Evolutionary conservation across 805 yeast species (phyloP).

Genomic region (Wickerhamiella brachini): DNA sequence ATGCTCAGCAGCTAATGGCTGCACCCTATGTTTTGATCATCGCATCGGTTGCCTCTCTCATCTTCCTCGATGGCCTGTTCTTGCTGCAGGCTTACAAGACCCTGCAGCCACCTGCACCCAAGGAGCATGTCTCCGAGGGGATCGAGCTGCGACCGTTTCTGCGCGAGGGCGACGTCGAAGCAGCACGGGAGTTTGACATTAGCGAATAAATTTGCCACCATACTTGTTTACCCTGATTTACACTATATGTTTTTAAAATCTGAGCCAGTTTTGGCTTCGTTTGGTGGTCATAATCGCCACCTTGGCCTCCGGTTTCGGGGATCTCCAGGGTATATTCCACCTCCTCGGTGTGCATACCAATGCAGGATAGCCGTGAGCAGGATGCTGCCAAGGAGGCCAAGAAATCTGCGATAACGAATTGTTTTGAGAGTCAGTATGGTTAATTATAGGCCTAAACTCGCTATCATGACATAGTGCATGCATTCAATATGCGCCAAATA

Average conservation of each 20-base stretch:
- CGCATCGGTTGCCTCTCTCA: slow-evolving; percentile 57
- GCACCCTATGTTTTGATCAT: slow-evolving; percentile 66
- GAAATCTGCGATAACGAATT: neutral
- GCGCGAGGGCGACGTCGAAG: slow-evolving; percentile 10
- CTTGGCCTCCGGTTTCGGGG: neutral
- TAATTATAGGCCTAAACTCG: too few species aligned
- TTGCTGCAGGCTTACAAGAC: slow-evolving; percentile 44
- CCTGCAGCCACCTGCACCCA: slow-evolving; percentile 17
- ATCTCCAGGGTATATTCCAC: neutral
- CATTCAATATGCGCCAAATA: too few species aligned
- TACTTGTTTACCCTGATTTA: too few species aligned
- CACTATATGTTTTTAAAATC: too few species aligned
- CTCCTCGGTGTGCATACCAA: neutral
- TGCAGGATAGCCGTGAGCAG: neutral
- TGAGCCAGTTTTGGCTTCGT: too few species aligned
- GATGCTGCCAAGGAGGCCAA: neutral
- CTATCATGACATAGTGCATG: too few species aligned
- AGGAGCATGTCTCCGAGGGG: slow-evolving; percentile 13
- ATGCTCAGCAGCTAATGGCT: slow-evolving; percentile 68
- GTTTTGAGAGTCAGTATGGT: too few species aligned
- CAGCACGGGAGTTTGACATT: slow-evolving; percentile 17
- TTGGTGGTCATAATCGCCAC: too few species aligned
- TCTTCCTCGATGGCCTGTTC: slow-evolving; percentile 52
- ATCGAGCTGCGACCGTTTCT: slow-evolving; percentile 22
- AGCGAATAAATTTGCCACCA: slow-evolving; percentile 9